A percentile compares a stretch with the other conserved stretches of the same genome.
These are phyloP conservation scores for Cyberlindnera subsufficiens DNA, from an alignment of 805 yeast species.

Conservation along the genomic window DNA sequence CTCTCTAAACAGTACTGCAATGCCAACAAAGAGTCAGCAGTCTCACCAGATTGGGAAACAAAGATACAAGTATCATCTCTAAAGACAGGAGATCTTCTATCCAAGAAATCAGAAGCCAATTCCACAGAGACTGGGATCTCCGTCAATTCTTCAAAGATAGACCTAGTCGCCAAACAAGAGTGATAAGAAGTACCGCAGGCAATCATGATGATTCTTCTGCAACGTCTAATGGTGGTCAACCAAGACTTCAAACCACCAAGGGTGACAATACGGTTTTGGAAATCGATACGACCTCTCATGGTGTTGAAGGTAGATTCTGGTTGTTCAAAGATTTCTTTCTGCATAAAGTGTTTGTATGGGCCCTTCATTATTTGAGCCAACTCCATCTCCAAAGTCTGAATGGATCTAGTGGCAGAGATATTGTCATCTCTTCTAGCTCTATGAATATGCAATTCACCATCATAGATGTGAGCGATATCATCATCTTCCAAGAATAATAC, in stretches of 20 bases:
- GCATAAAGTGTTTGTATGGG: conserved; percentile 93
- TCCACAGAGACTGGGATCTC: conserved; percentile 93
- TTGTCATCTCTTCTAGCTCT: conserved; percentile 86
- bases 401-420: conserved; percentile 90
- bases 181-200: conserved; percentile 99
- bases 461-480: conserved; percentile 96
- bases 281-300: conserved; percentile 98
- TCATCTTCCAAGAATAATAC: conserved; percentile 95
- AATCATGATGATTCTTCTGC: conserved; percentile 94
- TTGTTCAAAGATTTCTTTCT: conserved; percentile 97
- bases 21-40: conserved; percentile 95
- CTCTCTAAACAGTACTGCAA: conserved; percentile 93
- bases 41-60: conserved; percentile 98
- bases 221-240: conserved; percentile 85
- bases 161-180: conserved; percentile 95
- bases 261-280: conserved; percentile 66
- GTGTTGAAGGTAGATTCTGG: conserved; percentile 98
- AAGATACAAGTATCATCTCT: conserved; percentile 97
- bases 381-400: conserved; percentile 95
- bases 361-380: conserved; percentile 98
- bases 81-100: conserved; percentile 93
- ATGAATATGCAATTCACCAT: conserved; percentile 97
- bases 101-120: conserved; percentile 91
- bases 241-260: conserved; percentile 87
- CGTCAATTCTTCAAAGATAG: conserved; percentile 92